These are phyloP conservation scores for Ascochyta viciae-villosae DNA, from an alignment of 2,329 filamentous ascomycete genomes.

Conservation along the genomic window DNA sequence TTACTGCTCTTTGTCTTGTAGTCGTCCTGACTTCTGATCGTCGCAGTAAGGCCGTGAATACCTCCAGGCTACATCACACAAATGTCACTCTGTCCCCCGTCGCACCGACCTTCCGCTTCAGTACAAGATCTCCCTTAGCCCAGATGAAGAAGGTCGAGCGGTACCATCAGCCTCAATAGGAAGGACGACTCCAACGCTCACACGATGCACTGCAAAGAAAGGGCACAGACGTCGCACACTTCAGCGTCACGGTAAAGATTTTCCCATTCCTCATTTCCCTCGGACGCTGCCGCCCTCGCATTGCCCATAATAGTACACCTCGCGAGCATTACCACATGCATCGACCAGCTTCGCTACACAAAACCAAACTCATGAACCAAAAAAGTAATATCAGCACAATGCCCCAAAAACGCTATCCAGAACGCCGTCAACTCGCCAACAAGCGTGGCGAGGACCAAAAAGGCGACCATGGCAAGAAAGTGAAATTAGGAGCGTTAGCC, in stretches of 20 bases:
- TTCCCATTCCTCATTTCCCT: constrained; percentile 3
- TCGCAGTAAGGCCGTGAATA: not conserved
- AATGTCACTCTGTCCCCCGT: not conserved
- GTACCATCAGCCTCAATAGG: constrained; percentile 14
- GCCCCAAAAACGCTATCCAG: constrained; percentile 2
- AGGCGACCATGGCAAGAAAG: constrained; percentile 1
- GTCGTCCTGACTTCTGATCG: not conserved
- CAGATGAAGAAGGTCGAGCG: constrained; percentile 20
- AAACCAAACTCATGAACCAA: constrained; percentile 12
- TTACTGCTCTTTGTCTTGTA: too few relatives aligned
- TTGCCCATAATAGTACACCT: constrained; percentile 23
- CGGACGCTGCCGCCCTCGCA: constrained; percentile 13
- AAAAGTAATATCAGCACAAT: constrained; percentile 9
- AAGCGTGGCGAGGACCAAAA: constrained; percentile 12
- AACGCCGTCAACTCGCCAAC: constrained; percentile 19
- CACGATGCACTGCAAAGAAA: constrained; percentile 4
- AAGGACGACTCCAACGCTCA: constrained; percentile 8
- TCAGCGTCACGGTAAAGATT: constrained; percentile 9
- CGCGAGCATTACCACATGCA: constrained; percentile 19
- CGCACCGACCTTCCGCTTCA: constrained; percentile 15
- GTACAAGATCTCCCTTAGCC: constrained; percentile 14
- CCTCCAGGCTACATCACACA: not conserved
- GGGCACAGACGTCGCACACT: constrained; percentile 9
- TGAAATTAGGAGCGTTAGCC: not conserved
- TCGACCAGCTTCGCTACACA: constrained; percentile 22